Conservation (phyloP, 2,329 filamentous ascomycete species). For the Colletotrichum sp. region DNA sequence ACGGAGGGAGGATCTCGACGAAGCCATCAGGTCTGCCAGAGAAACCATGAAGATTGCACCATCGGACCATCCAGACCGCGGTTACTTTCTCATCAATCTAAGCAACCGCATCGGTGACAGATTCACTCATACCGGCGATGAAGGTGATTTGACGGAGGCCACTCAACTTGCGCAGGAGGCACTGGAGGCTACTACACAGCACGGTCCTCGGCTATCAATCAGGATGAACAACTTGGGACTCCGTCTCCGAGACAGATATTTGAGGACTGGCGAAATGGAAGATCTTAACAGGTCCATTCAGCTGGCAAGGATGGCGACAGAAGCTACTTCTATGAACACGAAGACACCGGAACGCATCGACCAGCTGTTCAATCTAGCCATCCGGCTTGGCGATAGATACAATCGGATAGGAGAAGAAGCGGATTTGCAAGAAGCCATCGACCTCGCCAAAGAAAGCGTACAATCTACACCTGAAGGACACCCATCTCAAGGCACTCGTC, state of each 20-base stretch:
- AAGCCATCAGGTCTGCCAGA: background rate
- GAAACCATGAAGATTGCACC: background rate
- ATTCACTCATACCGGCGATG: background rate
- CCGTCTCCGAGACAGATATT: background rate
- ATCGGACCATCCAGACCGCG: background rate
- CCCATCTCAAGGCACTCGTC: background rate
- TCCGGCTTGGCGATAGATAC: background rate
- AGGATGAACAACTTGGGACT: background rate
- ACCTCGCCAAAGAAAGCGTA: fast-evolving
- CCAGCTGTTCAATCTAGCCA: background rate
- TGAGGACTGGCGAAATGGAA: background rate
- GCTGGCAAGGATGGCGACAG: background rate
- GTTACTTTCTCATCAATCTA: background rate
- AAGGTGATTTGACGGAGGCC: background rate
- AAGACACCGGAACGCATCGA: background rate
- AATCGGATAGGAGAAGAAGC: fast-evolving
- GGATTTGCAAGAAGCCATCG: background rate
- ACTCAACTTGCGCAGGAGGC: background rate
- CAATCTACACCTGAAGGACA: background rate
- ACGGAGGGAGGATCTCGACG: fast-evolving
- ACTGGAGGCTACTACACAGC: background rate
- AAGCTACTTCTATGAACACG: background rate
- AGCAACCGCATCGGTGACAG: background rate
- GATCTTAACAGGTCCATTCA: fast-evolving
- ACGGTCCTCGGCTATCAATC: background rate